Evolutionary conservation across 2,329 filamentous ascomycete species (phyloP).

Genomic region (Aspergillus bombycis): DNA sequence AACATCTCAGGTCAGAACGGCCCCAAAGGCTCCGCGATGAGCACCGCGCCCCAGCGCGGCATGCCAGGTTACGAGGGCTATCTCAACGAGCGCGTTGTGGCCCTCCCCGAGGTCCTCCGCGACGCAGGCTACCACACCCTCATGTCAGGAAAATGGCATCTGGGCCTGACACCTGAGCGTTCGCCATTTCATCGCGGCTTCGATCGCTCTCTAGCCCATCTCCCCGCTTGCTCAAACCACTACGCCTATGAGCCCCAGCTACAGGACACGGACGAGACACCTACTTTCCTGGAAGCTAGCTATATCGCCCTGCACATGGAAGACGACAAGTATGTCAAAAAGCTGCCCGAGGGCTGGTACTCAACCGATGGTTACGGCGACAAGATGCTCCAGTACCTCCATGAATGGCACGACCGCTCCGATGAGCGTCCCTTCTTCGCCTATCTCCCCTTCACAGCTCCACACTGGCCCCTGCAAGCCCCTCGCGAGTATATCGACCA

Average conservation of each 20-base stretch:
- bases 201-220: conserved; percentile 60
- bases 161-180: conserved; percentile 61
- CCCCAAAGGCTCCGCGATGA: conserved; percentile 54
- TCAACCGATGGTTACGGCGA: conserved; percentile 58
- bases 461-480: conserved; percentile 66
- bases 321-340: conserved; percentile 48
- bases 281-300: conserved; percentile 45
- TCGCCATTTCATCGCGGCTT: conserved; percentile 62
- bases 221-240: conserved; percentile 64
- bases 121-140: conserved; percentile 64
- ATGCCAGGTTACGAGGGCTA: conserved; percentile 67
- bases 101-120: conserved; percentile 61
- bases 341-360: conserved; percentile 57
- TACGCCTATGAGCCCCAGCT: conserved; percentile 57
- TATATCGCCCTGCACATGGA: conserved; percentile 51
- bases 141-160: conserved; percentile 67
- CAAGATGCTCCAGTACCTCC: conserved; percentile 56
- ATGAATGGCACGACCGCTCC: conserved; percentile 50
- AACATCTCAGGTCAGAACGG: conserved; percentile 58
- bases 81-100: conserved; percentile 62
- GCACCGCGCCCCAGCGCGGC: conserved; percentile 58
- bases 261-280: conserved; percentile 44
- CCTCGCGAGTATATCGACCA: conserved; percentile 59
- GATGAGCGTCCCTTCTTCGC: conserved; percentile 58
- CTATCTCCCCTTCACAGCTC: conserved; percentile 64